A percentile compares a stretch with the other conserved stretches of the same genome.
Conservation (phyloP, 2,329 filamentous ascomycete species). For the Phaeosphaeriaceae sp. region DNA sequence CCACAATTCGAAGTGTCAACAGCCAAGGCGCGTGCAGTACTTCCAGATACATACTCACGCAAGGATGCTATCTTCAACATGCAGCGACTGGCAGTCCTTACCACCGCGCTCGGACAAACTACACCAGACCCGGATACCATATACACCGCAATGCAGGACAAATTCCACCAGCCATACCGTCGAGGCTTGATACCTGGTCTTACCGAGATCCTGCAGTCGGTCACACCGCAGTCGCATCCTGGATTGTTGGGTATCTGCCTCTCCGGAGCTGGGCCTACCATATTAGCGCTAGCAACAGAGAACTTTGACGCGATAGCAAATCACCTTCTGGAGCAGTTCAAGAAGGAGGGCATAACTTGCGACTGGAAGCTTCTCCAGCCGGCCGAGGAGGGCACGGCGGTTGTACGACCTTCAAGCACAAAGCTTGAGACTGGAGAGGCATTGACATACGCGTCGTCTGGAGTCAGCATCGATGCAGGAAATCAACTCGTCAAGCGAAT, state of each 20-base stretch:
- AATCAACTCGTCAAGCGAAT: slow-evolving; percentile 93
- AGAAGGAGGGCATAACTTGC: slow-evolving; percentile 74
- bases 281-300: slow-evolving; percentile 86
- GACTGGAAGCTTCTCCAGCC: slow-evolving; percentile 88
- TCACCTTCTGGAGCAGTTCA: slow-evolving; percentile 77
- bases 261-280: slow-evolving; percentile 93
- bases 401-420: slow-evolving; percentile 32
- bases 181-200: slow-evolving; percentile 90
- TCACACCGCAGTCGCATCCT: slow-evolving; percentile 84
- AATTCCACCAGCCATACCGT: slow-evolving; percentile 95
- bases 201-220: slow-evolving; percentile 86
- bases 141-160: slow-evolving; percentile 98
- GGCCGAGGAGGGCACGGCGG: slow-evolving; percentile 70
- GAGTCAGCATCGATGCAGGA: slow-evolving; percentile 92
- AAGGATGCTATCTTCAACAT: slow-evolving; percentile 94
- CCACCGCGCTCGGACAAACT: slow-evolving; percentile 85
- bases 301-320: slow-evolving; percentile 88
- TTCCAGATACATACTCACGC: slow-evolving; percentile 80
- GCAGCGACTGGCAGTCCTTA: slow-evolving; percentile 88
- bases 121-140: slow-evolving; percentile 93
- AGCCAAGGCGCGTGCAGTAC: slow-evolving; percentile 82
- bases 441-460: slow-evolving; percentile 89
- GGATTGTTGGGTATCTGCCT: slow-evolving; percentile 93
- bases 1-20: slow-evolving; percentile 97
- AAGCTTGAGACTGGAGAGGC: slow-evolving; percentile 33